phyloP scores from a whole-genome alignment of 208 protist genomes.

The Spironucleus salmonicida region DNA sequence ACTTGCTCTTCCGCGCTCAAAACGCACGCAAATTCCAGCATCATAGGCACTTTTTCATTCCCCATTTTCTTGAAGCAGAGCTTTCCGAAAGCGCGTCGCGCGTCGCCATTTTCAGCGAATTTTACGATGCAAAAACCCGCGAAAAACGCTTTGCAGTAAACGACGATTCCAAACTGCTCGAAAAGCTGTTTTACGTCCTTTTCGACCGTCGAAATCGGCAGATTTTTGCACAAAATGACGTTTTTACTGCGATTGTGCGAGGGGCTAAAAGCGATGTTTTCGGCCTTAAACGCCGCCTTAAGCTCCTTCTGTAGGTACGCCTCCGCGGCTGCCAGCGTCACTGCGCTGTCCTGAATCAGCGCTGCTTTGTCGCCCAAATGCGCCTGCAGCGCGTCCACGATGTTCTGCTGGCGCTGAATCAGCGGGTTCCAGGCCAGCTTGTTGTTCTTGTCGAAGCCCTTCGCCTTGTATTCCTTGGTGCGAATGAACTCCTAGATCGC shows the following conservation, averaged over 20 bases:
- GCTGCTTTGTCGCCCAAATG: background rate
- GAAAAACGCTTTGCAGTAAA: background rate
- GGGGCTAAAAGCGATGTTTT: background rate
- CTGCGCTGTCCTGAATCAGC: background rate
- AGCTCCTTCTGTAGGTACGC: background rate
- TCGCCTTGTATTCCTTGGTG: background rate
- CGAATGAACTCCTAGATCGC: background rate
- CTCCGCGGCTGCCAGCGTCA: background rate
- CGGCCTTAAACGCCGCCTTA: background rate
- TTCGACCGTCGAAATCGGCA: background rate
- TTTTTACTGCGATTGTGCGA: background rate
- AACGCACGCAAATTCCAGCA: constrained; percentile 21
- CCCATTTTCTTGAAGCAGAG: constrained; percentile 11
- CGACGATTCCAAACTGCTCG: background rate
- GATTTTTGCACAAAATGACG: constrained; percentile 29
- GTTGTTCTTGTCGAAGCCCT: constrained; percentile 16
- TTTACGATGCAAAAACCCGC: constrained; percentile 19
- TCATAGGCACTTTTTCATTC: background rate
- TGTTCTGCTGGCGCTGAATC: background rate
- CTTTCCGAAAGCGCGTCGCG: constrained; percentile 10
- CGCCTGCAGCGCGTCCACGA: background rate
- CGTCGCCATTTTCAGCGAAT: background rate
- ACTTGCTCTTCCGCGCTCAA: background rate
- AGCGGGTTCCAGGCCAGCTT: constrained; percentile 16
- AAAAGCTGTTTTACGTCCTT: background rate